Conservation (phyloP, 495 filamentous ascomycete species). For the Podospora tetraspora region DNA sequence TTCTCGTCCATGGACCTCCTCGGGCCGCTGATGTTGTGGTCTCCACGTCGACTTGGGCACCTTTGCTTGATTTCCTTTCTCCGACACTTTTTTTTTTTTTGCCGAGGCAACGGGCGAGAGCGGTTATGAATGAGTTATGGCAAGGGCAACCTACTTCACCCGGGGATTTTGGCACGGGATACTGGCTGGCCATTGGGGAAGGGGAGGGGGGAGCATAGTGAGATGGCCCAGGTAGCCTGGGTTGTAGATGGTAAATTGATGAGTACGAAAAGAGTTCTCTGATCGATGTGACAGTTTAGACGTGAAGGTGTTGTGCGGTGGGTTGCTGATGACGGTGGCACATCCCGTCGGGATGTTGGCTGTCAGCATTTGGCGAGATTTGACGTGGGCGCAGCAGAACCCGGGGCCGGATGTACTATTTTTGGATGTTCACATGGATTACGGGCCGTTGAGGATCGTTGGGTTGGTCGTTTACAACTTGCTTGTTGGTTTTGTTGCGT, state of each 20-base stretch:
- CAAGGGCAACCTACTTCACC: slow-evolving; percentile 8
- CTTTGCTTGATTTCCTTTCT: slow-evolving; percentile 1
- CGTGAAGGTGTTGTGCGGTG: background rate
- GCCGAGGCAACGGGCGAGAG: background rate
- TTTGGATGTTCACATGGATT: background rate
- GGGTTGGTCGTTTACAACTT: background rate
- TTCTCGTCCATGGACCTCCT: background rate
- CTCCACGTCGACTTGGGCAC: background rate
- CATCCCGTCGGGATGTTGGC: background rate
- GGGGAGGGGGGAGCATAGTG: background rate
- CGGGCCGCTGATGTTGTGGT: background rate
- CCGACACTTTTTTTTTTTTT: background rate
- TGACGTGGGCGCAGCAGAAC: background rate
- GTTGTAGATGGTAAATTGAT: background rate
- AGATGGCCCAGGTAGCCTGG: background rate
- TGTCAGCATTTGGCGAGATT: background rate
- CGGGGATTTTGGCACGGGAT: slow-evolving; percentile 6
- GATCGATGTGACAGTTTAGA: background rate
- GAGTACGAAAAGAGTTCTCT: background rate
- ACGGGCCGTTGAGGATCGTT: background rate
- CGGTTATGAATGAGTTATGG: slow-evolving; percentile 14
- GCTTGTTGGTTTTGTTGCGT: background rate
- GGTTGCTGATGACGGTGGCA: background rate
- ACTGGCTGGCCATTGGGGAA: background rate
- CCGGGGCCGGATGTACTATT: background rate